phyloP scores from a whole-genome alignment of 352 stramenopile species.

The Pythium aquatile region DNA sequence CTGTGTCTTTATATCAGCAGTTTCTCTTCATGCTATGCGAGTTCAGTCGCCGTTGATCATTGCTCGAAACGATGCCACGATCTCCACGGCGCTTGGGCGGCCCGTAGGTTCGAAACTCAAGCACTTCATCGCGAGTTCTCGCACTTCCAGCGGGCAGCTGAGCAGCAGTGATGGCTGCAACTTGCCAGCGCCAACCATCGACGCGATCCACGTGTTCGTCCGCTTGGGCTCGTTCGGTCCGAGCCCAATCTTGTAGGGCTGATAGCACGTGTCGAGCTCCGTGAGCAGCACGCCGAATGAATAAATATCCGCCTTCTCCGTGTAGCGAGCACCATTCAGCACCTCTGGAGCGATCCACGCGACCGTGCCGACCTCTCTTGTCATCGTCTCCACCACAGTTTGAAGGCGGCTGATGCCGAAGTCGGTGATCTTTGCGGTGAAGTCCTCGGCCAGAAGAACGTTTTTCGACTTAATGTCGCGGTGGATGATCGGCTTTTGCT shows the following conservation, averaged over 20 bases:
- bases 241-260: conserved; percentile 24
- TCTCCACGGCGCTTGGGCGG: conserved; percentile 31
- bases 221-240: conserved; percentile 7
- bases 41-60: neutral
- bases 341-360: conserved; percentile 43
- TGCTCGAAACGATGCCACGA: conserved; percentile 17
- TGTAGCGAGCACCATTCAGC: conserved; percentile 33
- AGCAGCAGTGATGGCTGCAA: conserved; percentile 22
- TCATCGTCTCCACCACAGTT: conserved; percentile 33
- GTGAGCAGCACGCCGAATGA: conserved; percentile 40
- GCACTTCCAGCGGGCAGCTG: conserved; percentile 23
- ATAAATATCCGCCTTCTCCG: conserved; percentile 38
- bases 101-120: conserved; percentile 20
- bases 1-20: conserved; percentile 19
- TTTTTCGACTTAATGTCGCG: conserved; percentile 15
- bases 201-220: conserved; percentile 33
- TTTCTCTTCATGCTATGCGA: neutral
- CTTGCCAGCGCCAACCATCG: conserved; percentile 25
- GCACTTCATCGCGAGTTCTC: conserved; percentile 23
- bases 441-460: conserved; percentile 15
- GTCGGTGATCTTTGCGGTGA: conserved; percentile 30
- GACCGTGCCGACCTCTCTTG: conserved; percentile 32
- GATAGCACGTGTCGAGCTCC: conserved; percentile 31
- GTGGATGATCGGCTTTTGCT: conserved; percentile 16
- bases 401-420: conserved; percentile 34